Conservation (phyloP, 179 eudicot genomes). For the Drosera spatulata region DNA sequence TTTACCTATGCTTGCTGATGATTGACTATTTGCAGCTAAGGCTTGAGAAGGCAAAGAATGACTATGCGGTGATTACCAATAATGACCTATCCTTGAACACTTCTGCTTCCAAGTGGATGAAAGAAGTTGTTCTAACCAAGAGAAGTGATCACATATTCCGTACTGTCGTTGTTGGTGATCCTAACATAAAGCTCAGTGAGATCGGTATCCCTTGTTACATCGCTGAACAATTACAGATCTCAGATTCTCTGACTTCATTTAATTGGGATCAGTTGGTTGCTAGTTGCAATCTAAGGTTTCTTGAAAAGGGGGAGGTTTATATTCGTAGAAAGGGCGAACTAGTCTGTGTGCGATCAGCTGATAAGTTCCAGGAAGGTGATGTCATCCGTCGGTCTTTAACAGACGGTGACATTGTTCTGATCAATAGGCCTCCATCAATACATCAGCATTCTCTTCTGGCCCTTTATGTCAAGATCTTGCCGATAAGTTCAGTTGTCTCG, state of each 20-base stretch:
- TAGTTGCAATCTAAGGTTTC: conserved; percentile 41
- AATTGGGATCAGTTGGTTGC: conserved; percentile 54
- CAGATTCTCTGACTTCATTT: conserved; percentile 54
- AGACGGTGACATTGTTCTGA: conserved; percentile 78
- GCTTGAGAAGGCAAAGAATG: conserved; percentile 40
- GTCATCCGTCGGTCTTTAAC: conserved; percentile 46
- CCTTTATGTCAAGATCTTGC: conserved; percentile 60
- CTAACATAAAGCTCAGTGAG: conserved; percentile 57
- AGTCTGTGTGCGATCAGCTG: conserved; percentile 32
- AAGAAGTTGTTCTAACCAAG: conserved; percentile 76
- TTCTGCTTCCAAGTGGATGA: conserved; percentile 70
- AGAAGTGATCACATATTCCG: conserved; percentile 74
- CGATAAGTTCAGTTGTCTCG: conserved; percentile 56
- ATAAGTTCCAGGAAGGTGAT: conserved; percentile 61
- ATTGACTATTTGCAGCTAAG: conserved; percentile 47
- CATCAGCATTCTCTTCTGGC: conserved; percentile 87
- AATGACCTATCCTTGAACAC: conserved; percentile 22
- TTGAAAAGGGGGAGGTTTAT: conserved; percentile 44
- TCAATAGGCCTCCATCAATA: conserved; percentile 92
- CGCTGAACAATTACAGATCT: conserved; percentile 60
- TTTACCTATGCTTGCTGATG: not conserved
- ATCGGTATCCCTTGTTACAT: conserved; percentile 69
- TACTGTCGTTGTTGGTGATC: conserved; percentile 91
- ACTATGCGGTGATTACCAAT: conserved; percentile 15
- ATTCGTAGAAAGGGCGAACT: conserved; percentile 42